phyloP scores from a whole-genome alignment of 257 asterid species.

The Solanum etuberosum region DNA sequence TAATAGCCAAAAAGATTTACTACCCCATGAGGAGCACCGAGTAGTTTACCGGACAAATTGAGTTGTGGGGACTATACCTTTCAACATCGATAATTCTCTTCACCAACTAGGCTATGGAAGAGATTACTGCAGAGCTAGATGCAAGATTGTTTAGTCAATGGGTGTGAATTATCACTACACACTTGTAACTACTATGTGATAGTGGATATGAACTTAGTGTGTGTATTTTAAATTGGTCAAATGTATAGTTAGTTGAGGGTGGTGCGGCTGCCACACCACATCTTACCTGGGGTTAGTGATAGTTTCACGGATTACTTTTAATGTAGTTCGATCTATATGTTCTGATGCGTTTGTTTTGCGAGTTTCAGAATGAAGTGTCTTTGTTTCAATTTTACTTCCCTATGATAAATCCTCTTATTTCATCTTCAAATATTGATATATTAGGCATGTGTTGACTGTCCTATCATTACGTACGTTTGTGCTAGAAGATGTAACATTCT shows the following conservation, averaged over 20 bases:
- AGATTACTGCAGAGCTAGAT: background rate
- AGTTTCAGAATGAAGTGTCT: background rate
- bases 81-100: background rate
- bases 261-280: background rate
- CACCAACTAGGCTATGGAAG: background rate
- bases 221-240: background rate
- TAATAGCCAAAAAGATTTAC: background rate
- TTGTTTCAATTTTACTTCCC: background rate
- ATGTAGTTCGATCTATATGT: background rate
- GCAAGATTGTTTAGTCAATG: background rate
- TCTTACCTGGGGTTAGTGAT: background rate
- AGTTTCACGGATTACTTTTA: background rate
- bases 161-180: background rate
- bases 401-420: background rate
- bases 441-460: background rate
- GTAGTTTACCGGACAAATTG: background rate
- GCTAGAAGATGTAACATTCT: background rate
- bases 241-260: background rate
- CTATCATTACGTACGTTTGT: background rate
- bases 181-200: background rate
- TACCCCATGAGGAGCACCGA: background rate
- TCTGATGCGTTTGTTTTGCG: background rate
- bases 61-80: background rate
- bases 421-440: background rate
- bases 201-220: background rate